These are phyloP conservation scores for Quercus gilva DNA, from an alignment of 306 rosid species.

Conservation along the genomic window DNA sequence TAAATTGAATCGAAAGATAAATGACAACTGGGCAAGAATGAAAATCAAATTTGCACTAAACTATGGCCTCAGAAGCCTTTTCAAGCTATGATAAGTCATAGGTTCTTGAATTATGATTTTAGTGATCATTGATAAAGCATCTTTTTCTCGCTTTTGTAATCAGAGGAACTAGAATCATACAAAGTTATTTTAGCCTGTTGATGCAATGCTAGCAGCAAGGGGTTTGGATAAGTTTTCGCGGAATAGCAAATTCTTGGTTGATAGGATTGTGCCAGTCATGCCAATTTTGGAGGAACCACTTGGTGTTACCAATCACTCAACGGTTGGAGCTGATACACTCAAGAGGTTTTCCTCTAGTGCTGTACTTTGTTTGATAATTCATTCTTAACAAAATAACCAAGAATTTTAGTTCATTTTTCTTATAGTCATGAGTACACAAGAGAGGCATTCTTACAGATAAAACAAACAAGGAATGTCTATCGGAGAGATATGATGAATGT, in stretches of 20 bases:
- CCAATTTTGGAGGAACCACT: constrained; percentile 9
- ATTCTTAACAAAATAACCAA: background rate
- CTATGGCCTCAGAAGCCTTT: background rate
- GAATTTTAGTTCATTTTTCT: background rate
- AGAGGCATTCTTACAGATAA: constrained; percentile 31
- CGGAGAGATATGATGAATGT: constrained; percentile 18
- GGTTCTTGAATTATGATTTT: background rate
- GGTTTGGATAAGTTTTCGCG: constrained; percentile 16
- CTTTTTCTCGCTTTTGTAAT: background rate
- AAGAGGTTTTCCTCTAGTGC: constrained; percentile 8
- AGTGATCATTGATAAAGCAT: background rate
- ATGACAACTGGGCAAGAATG: background rate
- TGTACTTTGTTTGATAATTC: background rate
- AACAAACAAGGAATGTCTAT: constrained; percentile 27
- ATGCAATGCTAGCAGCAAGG: constrained; percentile 11
- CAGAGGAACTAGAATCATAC: background rate
- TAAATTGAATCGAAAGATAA: background rate
- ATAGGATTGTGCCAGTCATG: background rate
- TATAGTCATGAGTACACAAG: constrained; percentile 27
- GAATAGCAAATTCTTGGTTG: constrained; percentile 10
- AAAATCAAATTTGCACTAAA: background rate
- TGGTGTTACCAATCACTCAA: constrained; percentile 6
- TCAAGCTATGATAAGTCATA: background rate
- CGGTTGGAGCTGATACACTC: constrained; percentile 8
- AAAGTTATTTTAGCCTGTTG: background rate